Base-by-base conservation (phyloP, 2,329 filamentous ascomycete genomes). In the Aspergillus fumigatiaffinis region DNA sequence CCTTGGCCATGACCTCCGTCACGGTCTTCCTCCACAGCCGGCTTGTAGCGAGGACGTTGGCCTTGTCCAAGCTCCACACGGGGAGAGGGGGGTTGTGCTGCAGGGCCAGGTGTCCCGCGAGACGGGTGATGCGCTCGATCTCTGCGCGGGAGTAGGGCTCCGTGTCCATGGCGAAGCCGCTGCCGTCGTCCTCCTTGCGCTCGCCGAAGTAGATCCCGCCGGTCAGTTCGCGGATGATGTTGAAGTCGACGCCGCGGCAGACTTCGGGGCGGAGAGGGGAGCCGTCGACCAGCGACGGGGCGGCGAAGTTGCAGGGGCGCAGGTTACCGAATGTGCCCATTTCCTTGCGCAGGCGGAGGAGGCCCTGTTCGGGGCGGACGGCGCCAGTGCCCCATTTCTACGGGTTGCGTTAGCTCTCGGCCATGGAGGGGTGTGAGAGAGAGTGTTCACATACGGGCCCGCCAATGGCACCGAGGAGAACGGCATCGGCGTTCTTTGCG, bases 191-290 rank as follows among this genome's bases (percentile, higher is more conserved):
- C 82, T 96, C 92, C 66, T 86, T 88, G 56, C 92, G 85, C 50
- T 95, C 91, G 51, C 93, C 92, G 75, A 97, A 97, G 82, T 97
- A 97, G 75, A 97, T 92, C 50, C 93, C 92, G 21, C 91, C 90
- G 0, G 92, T 97, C 53, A 97, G 77, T 78, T 97, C 93, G 51
- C 93, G 90, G 61, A 97, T 88, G 71, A 97, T 89, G 78, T 90
- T 90, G 78, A 97, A 91, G 82, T 97, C 89, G 67, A 90, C 92
- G 68, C 90, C 92, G 61, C 87, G 84, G 82, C 90, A 95, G 61
- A 97, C 84, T 3, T 89, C 84, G 54, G 89, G 87, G 78, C 96
- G 96, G 62, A 97, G 86, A 0, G 93, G 93, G 10, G 92, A 97
- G 71, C 82, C 84, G 51, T 92, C 87, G 69, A 96, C 87, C 51